Evolutionary conservation across 768 basidiomycete genomes (phyloP), one percentile per base, ranked within the genome.

Genomic region (Kockovaella imperatae): DNA sequence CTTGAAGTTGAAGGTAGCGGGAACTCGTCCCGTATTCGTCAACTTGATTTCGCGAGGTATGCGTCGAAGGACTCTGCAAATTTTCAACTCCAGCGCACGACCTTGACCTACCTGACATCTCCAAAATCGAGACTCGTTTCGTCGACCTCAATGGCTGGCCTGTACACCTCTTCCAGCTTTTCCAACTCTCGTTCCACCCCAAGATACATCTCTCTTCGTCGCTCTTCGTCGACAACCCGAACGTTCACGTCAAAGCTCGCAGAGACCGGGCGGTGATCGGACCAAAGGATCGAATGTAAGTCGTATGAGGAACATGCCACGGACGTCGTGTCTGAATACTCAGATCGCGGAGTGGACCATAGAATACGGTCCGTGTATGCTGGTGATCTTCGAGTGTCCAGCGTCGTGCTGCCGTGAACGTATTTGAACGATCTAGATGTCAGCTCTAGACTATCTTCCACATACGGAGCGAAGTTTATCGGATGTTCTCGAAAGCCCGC

Each of bases 351-450:
- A 1, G 38, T 8, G 20, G 41, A 32, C 47, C 52, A 68, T 1
- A 70, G 40, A 18, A 70, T 62, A 10, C 69, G 47, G 51, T 70
- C 69, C 15, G 69, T 70, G 44, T 66, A 70, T 18, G 67, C 62
- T 17, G 69, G 64, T 25, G 57, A 56, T 5, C 69, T 46, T 21
- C 52, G 42, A n/a, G 52, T 54, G 36, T 70, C 69, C 29, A 62
- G 56, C 0, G 50, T 53, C 1, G 58, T 51, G 35, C 50, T 59
- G 10, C 64, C 69, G 26, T 59, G 55, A 15, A 69, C 53, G 42
- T 60, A 70, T 45, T 68, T 68, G 55, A 60, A 70, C 0, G 69
- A 56, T 5, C 64, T 62, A 34, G 1, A 42, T 42, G 25, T 14
- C 10, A 20, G 42, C 18, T 42, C 5, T 15, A 45, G 13, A 13